Evolutionary conservation across 2,329 filamentous ascomycete genomes (phyloP), one percentile per base, ranked within the genome.

Genomic region (Paracamarosporium sp.): DNA sequence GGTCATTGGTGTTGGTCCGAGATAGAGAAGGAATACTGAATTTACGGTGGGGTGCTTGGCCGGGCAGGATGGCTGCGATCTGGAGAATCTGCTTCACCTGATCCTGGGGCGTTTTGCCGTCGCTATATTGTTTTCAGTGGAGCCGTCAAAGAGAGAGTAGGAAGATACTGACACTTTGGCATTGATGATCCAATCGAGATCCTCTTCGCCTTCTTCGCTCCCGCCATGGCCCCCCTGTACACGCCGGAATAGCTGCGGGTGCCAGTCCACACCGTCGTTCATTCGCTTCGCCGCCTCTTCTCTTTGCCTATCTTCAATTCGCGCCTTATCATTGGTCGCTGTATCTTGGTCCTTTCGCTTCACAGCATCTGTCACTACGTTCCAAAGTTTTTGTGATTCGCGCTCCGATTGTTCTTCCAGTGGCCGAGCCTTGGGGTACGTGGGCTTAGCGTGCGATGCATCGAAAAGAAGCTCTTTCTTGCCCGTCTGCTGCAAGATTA

Each of bases 281-380:
- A 86, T 86, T 68, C 95, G 85, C 70, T 87, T 87, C 17, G 93
- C 90, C 1, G 95, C 93, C 72, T 97, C 94, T 62, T 93, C 89
- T 70, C 95, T 86, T 77, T 99, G 95, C 71, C 86, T 88, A 69
- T 98, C 94, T 75, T 99, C 95, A 57, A 99, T 92, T 74, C 90
- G 91, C n/a, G 91, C 93, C 81, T 99, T 99, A 72, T 97, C 94
- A 62, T 95, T 91, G 0, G 95, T 99, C 4, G 95, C 95, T 8
- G 90, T 79, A 65, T 92, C 90, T 70, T 99, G 95, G 68, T 99
- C 93, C 57, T 89, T 87, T 47, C 90, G 88, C 71, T 89, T 90
- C 60, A 99, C 89, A 0, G 94, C 95, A 64, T 88, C 84, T 8
- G 89, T 90, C 0, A 93, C 96, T 48, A 87, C 88, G 30, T 87